Evolutionary conservation across 164 flowering plant species (phyloP).

Genomic region (Vitis rotundifolia): DNA sequence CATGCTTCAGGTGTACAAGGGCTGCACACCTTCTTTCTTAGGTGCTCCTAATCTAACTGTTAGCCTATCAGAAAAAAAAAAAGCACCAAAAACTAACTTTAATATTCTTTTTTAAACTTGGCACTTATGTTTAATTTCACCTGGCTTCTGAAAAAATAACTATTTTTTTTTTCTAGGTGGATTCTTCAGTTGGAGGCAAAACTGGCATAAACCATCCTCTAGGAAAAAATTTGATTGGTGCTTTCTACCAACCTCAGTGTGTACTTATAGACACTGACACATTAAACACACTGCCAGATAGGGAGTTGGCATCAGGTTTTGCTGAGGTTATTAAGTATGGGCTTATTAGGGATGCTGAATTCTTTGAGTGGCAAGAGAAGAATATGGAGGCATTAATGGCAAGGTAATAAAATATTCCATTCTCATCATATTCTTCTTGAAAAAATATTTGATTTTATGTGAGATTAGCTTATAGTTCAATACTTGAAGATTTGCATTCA

Average conservation of each 20-base stretch:
- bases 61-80: too few species aligned
- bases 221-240: constrained; percentile 96
- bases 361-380: constrained; percentile 98
- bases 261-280: constrained; percentile 93
- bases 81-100: too few species aligned
- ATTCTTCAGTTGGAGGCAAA: constrained; percentile 99
- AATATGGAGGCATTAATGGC: constrained; percentile 74
- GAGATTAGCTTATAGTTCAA: too few species aligned
- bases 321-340: constrained; percentile 97
- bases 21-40: too few species aligned
- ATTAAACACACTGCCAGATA: constrained; percentile 84
- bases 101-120: not conserved
- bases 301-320: constrained; percentile 94
- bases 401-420: constrained; percentile 43
- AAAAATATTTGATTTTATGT: too few species aligned
- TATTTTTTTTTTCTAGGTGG: constrained; percentile 53
- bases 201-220: constrained; percentile 92
- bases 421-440: not conserved
- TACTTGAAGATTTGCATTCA: too few species aligned
- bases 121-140: not conserved
- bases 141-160: too few species aligned
- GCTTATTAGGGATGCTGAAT: constrained; percentile 89
- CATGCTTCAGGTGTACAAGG: too few species aligned
- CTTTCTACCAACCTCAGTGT: constrained; percentile 98
- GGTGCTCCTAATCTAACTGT: too few species aligned